Evolutionary conservation across 768 basidiomycete genomes (phyloP).

Genomic region (Leccinum disarticulatum): DNA sequence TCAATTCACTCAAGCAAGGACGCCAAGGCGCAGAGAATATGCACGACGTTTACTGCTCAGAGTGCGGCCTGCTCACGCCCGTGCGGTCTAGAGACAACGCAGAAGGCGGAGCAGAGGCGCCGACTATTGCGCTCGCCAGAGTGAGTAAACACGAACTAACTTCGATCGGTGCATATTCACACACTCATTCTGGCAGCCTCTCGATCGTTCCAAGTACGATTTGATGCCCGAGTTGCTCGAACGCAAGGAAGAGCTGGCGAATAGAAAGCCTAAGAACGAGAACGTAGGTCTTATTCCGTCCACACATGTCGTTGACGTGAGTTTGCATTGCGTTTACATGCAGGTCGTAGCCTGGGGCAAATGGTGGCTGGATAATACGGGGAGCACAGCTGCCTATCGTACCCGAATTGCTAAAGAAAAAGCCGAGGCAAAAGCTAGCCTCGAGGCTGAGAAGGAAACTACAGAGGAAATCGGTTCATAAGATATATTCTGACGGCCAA

Average conservation of each 20-base stretch:
- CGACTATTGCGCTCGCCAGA: slow-evolving; percentile 7
- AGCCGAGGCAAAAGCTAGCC: no score
- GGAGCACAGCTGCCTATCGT: not conserved
- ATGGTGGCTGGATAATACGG: no score
- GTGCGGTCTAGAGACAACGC: slow-evolving; percentile 16
- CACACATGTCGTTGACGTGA: not conserved
- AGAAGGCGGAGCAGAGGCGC: slow-evolving; percentile 16
- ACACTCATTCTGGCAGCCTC: not conserved
- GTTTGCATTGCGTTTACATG: no score
- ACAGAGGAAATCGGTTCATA: not conserved
- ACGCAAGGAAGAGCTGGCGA: not conserved
- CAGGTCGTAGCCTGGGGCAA: no score
- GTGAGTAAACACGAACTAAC: not conserved
- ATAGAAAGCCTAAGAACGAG: not conserved
- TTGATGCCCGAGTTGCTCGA: slow-evolving; percentile 6
- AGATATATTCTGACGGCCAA: no score
- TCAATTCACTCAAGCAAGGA: slow-evolving; percentile 6
- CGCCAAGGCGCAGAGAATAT: slow-evolving; percentile 18
- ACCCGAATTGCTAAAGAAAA: no score
- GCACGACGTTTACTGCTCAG: slow-evolving; percentile 21
- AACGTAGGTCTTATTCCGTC: not conserved
- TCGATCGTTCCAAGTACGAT: slow-evolving; percentile 18
- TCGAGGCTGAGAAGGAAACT: no score
- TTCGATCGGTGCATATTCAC: not conserved
- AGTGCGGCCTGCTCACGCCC: slow-evolving; percentile 12